Evolutionary conservation across 805 yeast genomes (phyloP).

Genomic region (Myxozyma sirexii): DNA sequence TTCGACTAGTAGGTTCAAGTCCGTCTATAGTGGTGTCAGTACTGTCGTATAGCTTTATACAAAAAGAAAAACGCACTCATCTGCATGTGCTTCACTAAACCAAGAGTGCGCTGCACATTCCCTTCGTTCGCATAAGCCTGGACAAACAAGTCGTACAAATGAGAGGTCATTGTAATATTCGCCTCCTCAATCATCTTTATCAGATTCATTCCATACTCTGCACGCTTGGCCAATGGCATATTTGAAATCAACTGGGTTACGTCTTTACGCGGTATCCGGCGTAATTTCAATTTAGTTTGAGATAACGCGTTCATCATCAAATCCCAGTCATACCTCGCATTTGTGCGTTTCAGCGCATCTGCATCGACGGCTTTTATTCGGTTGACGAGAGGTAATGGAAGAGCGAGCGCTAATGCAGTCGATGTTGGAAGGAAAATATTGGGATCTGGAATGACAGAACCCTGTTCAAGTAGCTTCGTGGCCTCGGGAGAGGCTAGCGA

Average conservation of each 20-base stretch:
- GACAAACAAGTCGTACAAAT: slow-evolving; percentile 38
- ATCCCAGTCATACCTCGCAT: slow-evolving; percentile 34
- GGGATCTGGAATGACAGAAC: neutral
- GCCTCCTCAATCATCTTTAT: slow-evolving; percentile 35
- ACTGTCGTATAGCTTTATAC: neutral
- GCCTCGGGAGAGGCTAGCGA: neutral
- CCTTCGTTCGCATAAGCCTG: slow-evolving; percentile 43
- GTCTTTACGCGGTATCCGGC: slow-evolving; percentile 34
- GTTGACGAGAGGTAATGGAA: slow-evolving; percentile 31
- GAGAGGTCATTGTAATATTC: neutral
- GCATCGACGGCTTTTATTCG: slow-evolving; percentile 23
- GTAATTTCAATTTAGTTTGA: slow-evolving; percentile 32
- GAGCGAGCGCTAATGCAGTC: slow-evolving; percentile 1
- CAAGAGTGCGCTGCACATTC: slow-evolving; percentile 33
- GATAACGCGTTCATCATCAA: slow-evolving; percentile 26
- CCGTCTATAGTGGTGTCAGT: slow-evolving; percentile 17
- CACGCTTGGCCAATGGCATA: slow-evolving; percentile 39
- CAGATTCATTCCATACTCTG: slow-evolving; percentile 29
- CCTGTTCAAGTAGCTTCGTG: neutral
- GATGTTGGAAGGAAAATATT: slow-evolving; percentile 10
- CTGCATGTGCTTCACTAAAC: slow-evolving; percentile 34
- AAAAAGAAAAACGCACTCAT: neutral
- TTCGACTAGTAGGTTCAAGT: slow-evolving; percentile 35
- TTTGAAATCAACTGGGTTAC: slow-evolving; percentile 34
- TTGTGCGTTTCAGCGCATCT: slow-evolving; percentile 20